Base-by-base conservation (phyloP, 2,329 filamentous ascomycete genomes). In the Phialophora tarda region DNA sequence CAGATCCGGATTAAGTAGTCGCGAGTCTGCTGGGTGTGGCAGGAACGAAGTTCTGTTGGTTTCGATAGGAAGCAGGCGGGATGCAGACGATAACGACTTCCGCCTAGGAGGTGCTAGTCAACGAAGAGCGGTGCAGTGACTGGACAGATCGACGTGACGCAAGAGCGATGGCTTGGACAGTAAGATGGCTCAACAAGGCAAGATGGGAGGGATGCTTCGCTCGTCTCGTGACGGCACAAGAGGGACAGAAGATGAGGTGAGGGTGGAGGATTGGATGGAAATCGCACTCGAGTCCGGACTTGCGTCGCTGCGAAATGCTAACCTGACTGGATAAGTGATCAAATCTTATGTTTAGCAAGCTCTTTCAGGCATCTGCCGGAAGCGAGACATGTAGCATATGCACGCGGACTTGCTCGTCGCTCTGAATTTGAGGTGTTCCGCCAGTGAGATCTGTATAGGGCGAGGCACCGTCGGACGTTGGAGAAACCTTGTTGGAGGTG, bases 1-100 rank as follows among this genome's bases (percentile, higher is more conserved):
- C 32, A 58, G 38, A 61, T 55, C 28, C 44, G 59, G 59, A 51
- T 67, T 69, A 69, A 69, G 56, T 69, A 69, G 59, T 14, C 34
- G 41, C 34, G 57, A 62, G 41, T 21, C 44, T 30, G 47, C 32
- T 61, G 48, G 48, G 54, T 38, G 51, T 30, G 65, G 44, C 61
- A 53, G 59, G 26, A 47, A 62, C 23, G 23, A 51, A 17, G 48
- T 59, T 44, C 32, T 51, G 64, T 51, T 51, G 53, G 44, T 10
- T 63, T 65, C 59, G 62, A 60, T 60, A 64, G 62, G 66, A 65
- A 56, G 56, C 44, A 56, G 56, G 59, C 53, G 66, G 60, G 61
- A 66, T 59, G 62, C 38, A 41, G 57, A 53, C 38, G 59, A 61
- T 61, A 61, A 28, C 26, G 47, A 51, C 47, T 51, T 54, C 59